A percentile compares a stretch with the other conserved stretches of the same genome.
phyloP scores from a whole-genome alignment of 2,329 filamentous ascomycete genomes.

The Raffaelea arxii region DNA sequence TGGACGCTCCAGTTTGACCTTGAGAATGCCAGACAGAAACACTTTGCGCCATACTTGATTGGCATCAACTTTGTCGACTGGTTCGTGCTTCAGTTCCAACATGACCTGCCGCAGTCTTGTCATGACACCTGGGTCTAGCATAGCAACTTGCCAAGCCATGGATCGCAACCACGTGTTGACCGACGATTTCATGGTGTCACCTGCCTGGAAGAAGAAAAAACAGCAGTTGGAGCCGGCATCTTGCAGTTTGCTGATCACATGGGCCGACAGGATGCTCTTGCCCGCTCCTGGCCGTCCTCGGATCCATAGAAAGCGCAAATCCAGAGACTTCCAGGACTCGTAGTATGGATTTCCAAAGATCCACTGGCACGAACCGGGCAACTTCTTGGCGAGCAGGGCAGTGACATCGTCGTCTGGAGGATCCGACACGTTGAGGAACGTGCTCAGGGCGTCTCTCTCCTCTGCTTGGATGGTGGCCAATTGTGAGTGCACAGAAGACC shows the following conservation, averaged over 20 bases:
- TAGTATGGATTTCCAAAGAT: conserved; percentile 4
- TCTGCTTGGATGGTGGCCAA: background rate
- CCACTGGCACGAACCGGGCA: conserved; percentile 7
- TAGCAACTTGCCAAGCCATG: conserved; percentile 22
- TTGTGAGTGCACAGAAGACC: background rate
- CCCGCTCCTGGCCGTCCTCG: conserved; percentile 14
- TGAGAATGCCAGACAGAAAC: conserved; percentile 15
- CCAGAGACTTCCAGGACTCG: conserved; percentile 1
- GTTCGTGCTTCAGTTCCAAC: conserved; percentile 6
- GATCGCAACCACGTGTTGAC: conserved; percentile 16
- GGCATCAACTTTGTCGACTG: conserved; percentile 15
- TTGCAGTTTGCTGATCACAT: conserved; percentile 11
- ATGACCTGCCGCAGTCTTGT: conserved; percentile 5
- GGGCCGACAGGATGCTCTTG: conserved; percentile 12
- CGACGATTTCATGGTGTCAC: conserved; percentile 28
- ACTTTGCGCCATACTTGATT: conserved; percentile 18
- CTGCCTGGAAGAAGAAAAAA: conserved; percentile 14
- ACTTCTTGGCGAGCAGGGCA: conserved; percentile 2
- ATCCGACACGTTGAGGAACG: conserved; percentile 7
- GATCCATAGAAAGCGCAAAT: conserved; percentile 10
- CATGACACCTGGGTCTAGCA: conserved; percentile 14
- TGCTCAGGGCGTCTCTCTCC: background rate
- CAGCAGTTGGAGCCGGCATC: conserved; percentile 6
- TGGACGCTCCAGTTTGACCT: conserved; percentile 10
- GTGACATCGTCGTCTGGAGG: conserved; percentile 13